Base-by-base conservation (phyloP, 495 filamentous ascomycete species). In the Trichoderma erinaceum region DNA sequence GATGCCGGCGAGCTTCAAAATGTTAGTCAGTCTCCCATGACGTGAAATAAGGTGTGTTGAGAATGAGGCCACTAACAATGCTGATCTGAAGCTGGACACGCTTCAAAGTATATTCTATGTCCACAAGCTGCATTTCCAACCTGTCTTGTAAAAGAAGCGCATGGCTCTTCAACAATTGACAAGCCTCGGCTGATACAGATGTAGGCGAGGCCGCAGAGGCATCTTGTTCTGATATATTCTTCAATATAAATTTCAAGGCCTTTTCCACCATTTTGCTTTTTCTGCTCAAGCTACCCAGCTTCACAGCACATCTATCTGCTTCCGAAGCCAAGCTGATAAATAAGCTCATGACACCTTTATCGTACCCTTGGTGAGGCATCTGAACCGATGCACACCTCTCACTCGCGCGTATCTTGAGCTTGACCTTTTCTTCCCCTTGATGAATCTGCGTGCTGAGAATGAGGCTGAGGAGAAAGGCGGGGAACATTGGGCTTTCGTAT, bases 81-180 rank as follows among this genome's bases (percentile, higher is more conserved):
- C 69, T 69, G 41, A 75, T 74, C 64, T 77, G 75, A 8, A 77
- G 67, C n/a, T 74, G 70, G 5, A 77, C 72, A n/a, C 75, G 73
- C 61, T 73, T 70, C 56, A 71, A 68, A n/a, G 71, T 69, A 63
- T 73, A 77, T 3, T 73, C 65, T n/a, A 63, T 66, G 58, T 77
- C 75, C 44, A 75, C 66, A 10, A 65, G 50, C 43, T 77, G 75
- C 75, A 75, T 74, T 29, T 67, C 63, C 0, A 69, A 58, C 21
- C 74, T 68, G 32, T 75, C 69, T 12, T 50, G 32, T 27, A 77
- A 38, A 4, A 75, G 67, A 7, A 12, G 12, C 41, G 43, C 35
- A 35, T 65, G 44, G 7, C 21, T 35, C 13, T 21, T n/a, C 41
- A 69, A 27, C 7, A 66, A 16, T 10, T 64, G 41, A 13, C 21